A percentile compares a stretch with the other conserved stretches of the same genome.
Conservation (phyloP, 2,329 filamentous ascomycete genomes). For the Exophiala xenobiotica region DNA sequence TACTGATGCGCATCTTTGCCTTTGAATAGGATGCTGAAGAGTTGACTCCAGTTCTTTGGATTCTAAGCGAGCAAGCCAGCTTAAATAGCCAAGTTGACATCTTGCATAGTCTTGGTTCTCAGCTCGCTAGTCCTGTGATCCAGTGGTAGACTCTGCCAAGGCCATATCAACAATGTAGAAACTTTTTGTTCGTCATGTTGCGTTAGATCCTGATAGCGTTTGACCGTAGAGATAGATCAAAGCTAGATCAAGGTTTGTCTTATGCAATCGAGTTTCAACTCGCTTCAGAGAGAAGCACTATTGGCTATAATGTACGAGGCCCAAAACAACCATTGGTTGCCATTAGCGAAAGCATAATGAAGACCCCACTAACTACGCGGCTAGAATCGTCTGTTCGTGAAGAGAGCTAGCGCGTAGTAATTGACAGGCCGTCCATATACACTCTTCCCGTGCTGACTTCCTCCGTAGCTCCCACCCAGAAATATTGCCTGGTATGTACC, state of each 20-base stretch:
- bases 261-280: not conserved
- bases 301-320: slow-evolving; percentile 1
- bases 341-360: not conserved
- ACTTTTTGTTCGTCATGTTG: not conserved
- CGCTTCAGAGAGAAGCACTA: not conserved
- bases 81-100: not conserved
- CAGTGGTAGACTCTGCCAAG: not conserved
- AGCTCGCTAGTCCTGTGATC: not conserved
- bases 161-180: not conserved
- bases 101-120: not conserved
- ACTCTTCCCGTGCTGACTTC: not conserved
- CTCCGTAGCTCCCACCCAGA: not conserved
- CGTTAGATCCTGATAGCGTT: not conserved
- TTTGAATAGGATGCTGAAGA: not conserved
- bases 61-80: not conserved
- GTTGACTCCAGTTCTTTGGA: not conserved
- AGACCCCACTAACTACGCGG: not conserved
- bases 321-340: not conserved
- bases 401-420: not conserved
- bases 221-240: not conserved
- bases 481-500: not conserved
- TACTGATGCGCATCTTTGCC: not conserved
- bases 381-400: not conserved
- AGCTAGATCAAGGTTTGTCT: not conserved
- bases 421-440: not conserved